phyloP scores from a whole-genome alignment of 192 early-diverging fungal genomes.

The Coemansia sp. region DNA sequence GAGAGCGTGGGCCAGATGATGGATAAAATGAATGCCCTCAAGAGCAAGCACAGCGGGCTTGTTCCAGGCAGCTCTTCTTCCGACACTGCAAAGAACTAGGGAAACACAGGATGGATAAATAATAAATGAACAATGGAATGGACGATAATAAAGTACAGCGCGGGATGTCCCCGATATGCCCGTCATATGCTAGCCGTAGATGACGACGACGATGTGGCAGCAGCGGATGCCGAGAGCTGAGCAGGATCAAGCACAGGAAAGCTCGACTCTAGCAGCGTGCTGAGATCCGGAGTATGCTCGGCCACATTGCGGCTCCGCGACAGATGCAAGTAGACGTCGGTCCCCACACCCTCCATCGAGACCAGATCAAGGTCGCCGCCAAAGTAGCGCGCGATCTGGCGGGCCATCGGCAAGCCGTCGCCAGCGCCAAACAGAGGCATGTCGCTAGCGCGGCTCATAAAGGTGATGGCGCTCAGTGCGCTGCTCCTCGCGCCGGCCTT shows the following conservation, averaged over 20 bases:
- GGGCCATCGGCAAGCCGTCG: conserved; percentile 57
- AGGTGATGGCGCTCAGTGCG: conserved; percentile 28
- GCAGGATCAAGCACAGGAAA: not conserved
- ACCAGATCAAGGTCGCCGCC: conserved; percentile 66
- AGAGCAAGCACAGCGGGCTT: conserved; percentile 20
- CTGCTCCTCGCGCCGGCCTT: conserved; percentile 20
- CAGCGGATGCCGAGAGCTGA: not conserved
- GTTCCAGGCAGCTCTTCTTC: not conserved
- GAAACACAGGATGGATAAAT: not conserved
- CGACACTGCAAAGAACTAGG: not conserved
- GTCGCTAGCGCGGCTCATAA: conserved; percentile 36
- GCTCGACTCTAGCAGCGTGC: conserved; percentile 35
- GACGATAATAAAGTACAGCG: not conserved
- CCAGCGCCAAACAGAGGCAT: conserved; percentile 46
- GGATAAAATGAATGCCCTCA: conserved; percentile 49
- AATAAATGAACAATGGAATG: not conserved
- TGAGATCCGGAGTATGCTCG: conserved; percentile 34
- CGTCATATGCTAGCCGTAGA: not conserved
- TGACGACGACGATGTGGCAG: not conserved
- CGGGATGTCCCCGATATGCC: too few relatives aligned
- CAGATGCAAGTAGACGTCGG: conserved; percentile 62
- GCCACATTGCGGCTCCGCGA: conserved; percentile 43
- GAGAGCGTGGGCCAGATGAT: conserved; percentile 52
- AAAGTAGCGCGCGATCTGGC: conserved; percentile 65
- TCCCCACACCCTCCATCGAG: conserved; percentile 70